phyloP scores from a whole-genome alignment of 257 asterid genomes.

The Nicotiana otophora region DNA sequence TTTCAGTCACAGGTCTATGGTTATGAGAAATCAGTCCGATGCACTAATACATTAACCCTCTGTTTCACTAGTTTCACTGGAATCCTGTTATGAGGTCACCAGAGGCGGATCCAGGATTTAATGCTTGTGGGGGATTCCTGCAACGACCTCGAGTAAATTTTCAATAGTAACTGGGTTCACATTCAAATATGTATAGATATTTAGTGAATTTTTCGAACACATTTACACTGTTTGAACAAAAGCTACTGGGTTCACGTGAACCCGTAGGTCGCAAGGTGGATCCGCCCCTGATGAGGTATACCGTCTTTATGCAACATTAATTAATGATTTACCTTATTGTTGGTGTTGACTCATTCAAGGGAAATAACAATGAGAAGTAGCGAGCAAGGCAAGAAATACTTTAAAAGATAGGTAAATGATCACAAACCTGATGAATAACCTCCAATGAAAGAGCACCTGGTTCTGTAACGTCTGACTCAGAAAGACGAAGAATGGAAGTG shows the following conservation, averaged over 20 bases:
- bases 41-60: background rate
- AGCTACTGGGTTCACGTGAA: no score
- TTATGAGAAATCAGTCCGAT: background rate
- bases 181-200: no score
- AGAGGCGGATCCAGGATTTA: no score
- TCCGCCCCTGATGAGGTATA: background rate
- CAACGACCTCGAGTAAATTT: no score
- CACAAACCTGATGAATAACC: slow-evolving; percentile 13
- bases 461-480: slow-evolving; percentile 12
- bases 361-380: background rate
- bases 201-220: no score
- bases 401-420: background rate
- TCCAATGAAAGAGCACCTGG: slow-evolving; percentile 11
- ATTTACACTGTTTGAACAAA: no score
- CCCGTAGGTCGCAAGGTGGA: no score
- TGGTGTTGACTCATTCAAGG: background rate
- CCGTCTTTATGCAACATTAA: background rate
- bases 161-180: no score
- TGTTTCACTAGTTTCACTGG: background rate
- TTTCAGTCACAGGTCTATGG: background rate
- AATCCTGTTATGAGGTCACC: background rate
- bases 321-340: background rate
- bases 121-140: no score
- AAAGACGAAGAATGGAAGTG: slow-evolving; percentile 8
- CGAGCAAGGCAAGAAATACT: background rate